A percentile compares a stretch with the other conserved stretches of the same genome.
Conservation (phyloP, 108 stramenopile species). For the Skeletonema potamos region DNA sequence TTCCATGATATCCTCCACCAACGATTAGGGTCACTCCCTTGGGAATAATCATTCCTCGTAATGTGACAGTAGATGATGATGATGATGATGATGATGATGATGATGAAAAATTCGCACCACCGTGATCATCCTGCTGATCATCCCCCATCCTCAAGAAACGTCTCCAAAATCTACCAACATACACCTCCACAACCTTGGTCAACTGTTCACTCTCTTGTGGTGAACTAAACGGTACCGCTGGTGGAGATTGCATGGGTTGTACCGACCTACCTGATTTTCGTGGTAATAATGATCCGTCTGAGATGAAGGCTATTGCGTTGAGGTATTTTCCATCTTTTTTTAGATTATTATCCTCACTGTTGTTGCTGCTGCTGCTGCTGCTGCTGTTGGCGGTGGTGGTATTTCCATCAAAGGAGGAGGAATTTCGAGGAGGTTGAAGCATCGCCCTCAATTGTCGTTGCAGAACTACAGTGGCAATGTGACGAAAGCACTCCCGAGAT, state of each 20-base stretch:
- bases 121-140: constrained; percentile 15
- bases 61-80: constrained; percentile 19
- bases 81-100: background rate
- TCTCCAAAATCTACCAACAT: constrained; percentile 53
- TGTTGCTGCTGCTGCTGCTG: background rate
- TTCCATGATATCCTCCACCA: constrained; percentile 96
- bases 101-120: background rate
- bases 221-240: constrained; percentile 70
- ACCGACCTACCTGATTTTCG: constrained; percentile 76
- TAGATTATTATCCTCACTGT: background rate
- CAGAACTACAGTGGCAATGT: constrained; percentile 62
- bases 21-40: constrained; percentile 90
- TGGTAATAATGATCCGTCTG: constrained; percentile 78
- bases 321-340: background rate
- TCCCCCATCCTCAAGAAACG: constrained; percentile 29
- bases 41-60: constrained; percentile 87
- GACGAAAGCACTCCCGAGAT: constrained; percentile 37
- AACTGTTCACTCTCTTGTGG: constrained; percentile 52
- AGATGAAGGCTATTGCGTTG: constrained; percentile 78
- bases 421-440: constrained; percentile 20
- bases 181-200: constrained; percentile 38
- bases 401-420: background rate
- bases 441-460: constrained; percentile 58
- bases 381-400: background rate
- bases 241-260: constrained; percentile 75